phyloP scores from a whole-genome alignment of 352 stramenopile species.

The Globisporangium viniferum region DNA sequence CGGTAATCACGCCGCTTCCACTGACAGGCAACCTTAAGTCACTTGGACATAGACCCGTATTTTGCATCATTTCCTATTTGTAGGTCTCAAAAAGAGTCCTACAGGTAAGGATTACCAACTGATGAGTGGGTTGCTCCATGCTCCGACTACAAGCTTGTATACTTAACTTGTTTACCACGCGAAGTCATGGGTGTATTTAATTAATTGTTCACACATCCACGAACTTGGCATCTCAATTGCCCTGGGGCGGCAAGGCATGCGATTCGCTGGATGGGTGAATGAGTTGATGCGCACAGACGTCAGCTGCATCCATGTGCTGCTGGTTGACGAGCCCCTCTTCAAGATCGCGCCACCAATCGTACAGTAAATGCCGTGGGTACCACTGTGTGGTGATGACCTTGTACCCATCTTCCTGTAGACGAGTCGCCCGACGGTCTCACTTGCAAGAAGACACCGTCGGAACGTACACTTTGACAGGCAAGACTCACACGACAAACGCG shows the following conservation, averaged over 20 bases:
- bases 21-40: slow-evolving; percentile 73
- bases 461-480: too few relatives aligned
- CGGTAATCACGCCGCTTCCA: slow-evolving; percentile 75
- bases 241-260: not conserved
- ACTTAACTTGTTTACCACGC: not conserved
- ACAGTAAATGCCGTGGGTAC: not conserved
- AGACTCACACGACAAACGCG: too few relatives aligned
- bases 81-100: slow-evolving; percentile 54
- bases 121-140: slow-evolving; percentile 4
- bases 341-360: not conserved
- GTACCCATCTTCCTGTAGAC: not conserved
- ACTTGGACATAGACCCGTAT: slow-evolving; percentile 76
- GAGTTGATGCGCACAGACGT: not conserved
- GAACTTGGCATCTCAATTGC: too few relatives aligned
- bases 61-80: slow-evolving; percentile 84
- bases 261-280: not conserved
- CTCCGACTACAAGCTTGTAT: not conserved
- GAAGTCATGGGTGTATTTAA: not conserved
- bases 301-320: not conserved
- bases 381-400: not conserved
- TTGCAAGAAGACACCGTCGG: too few relatives aligned
- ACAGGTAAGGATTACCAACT: slow-evolving; percentile 71
- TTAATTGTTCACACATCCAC: not conserved
- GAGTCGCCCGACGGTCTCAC: too few relatives aligned
- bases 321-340: not conserved